These are phyloP conservation scores for Candida nonsorbophila DNA, from an alignment of 805 yeast genomes.

Conservation along the genomic window DNA sequence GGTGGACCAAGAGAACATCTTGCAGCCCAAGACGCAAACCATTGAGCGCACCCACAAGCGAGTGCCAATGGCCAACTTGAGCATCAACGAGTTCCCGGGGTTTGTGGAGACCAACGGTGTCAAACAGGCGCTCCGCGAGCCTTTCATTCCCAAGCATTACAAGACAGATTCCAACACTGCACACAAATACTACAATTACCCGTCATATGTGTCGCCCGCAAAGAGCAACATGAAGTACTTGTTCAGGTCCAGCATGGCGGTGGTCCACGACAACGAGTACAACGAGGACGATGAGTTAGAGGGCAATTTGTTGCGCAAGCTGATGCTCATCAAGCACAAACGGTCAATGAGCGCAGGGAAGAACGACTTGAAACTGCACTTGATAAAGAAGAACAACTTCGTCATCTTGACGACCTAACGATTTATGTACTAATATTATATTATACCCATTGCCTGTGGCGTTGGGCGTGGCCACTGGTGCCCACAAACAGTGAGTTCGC, in stretches of 20 bases:
- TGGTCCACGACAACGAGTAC: conserved; percentile 7
- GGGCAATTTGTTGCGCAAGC: conserved; percentile 15
- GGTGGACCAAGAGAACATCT: conserved; percentile 35
- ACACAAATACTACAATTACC: conserved; percentile 8
- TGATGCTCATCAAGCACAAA: conserved; percentile 17
- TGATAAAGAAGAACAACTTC: conserved; percentile 25
- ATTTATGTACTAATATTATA: no score
- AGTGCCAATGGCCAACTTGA: conserved; percentile 7
- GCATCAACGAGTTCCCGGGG: conserved; percentile 8
- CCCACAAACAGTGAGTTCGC: neutral
- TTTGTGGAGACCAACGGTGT: conserved; percentile 1
- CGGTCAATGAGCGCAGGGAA: conserved; percentile 36
- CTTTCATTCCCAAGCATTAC: conserved; percentile 9
- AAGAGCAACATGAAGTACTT: conserved; percentile 10
- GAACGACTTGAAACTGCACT: conserved; percentile 27
- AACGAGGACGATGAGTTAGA: conserved; percentile 19
- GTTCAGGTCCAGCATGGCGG: conserved; percentile 7
- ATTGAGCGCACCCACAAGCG: conserved; percentile 6
- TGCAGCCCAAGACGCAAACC: conserved; percentile 10
- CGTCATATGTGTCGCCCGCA: conserved; percentile 11
- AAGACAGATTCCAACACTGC: conserved; percentile 11
- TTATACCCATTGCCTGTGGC: no score
- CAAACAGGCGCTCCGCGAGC: conserved; percentile 1
- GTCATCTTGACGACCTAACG: conserved; percentile 6
- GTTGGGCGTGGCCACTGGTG: no score